Base-by-base conservation (phyloP, 2,329 filamentous ascomycete genomes). In the Pestalotiopsis sp. region DNA sequence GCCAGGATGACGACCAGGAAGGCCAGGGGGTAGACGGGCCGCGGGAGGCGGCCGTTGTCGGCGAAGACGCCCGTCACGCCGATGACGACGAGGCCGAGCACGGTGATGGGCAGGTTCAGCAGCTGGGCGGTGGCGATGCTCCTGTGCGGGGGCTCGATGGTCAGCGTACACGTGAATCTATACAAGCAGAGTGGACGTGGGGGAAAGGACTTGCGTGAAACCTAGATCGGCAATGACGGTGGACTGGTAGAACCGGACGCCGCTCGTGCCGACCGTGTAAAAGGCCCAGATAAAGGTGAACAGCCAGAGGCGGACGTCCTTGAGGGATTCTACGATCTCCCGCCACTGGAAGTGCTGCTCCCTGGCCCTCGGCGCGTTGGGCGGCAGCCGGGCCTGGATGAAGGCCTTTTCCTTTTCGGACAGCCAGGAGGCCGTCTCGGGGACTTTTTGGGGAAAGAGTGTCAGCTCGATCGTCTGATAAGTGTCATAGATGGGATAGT, bases 91-190 rank as follows among this genome's bases (percentile, higher is more conserved):
- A 85, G 76, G 2, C 80, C 78, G 11, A 82, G 74, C 14, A 83
- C 75, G 0, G 83, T 80, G 27, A 83, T 82, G 1, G 84, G 84
- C 14, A 86, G 78, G 69, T 86, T 86, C 60, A 86, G 81, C 0
- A 87, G 79, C 70, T 86, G 84, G 3, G 81, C 80, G 61, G 80
- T 75, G 1, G 83, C 83, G 61, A 86, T 85, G 11, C 77, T 81
- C 20, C 79, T 84, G 41, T 2, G 60, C 39, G 14, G n/a, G 14
- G 11, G 7, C 11, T 66, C 27, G 57, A 20, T 27, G 4, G 58
- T 23, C 23, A 27, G 58, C 27, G 1, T n/a, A 23, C 11, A n/a
- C 9, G 0, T 39, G n/a, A 9, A 14, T n/a, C 20, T 12, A 2
- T 11, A 13, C 2, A 36, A 23, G 17, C 3, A 56, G 14, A 36